Evolutionary conservation across 495 filamentous ascomycete genomes (phyloP), one percentile per base, ranked within the genome.

Genomic region (Hyaloscypha hepaticicola): DNA sequence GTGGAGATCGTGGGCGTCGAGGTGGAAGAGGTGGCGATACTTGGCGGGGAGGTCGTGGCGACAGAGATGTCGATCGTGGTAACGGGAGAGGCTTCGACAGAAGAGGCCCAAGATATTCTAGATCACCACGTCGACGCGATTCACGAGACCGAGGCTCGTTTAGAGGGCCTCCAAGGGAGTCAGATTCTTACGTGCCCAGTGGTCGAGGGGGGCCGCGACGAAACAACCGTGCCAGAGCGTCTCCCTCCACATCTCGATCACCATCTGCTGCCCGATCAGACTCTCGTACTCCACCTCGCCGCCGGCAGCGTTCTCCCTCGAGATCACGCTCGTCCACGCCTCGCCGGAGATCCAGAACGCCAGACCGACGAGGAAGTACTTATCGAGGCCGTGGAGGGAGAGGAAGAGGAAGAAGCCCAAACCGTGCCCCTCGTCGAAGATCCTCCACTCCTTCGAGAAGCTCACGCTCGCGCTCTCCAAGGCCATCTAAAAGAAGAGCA

Each of bases 11-110:
- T 58, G 79, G 81, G 26, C 77, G 81, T 61, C 73, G 80, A 16
- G 64, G 64, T 27, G 66, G 91, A 55, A 78, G 88, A 65, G 87
- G 91, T 55, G 79, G 88, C 64, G 83, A 85, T 55, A 59, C 78
- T 87, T 65, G 80, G 87, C 51, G 82, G 84, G 65, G 75, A 76
- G 5, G 73, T 75, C 53, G 75, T 75, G 81, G 65, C 61, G 60
- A 69, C 33, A 72, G 66, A 61, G 70, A 63, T 38, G 65, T 63
- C 28, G 70, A 70, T 41, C 64, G 68, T 34, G 61, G 64, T 3
- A 63, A 49, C 48, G 65, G 68, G 8, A 64, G 69, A 68, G 80
- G 74, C 22, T 76, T 77, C 63, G 78, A 79, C 31, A 71, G 77
- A 41, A 71, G 80, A 63, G 79, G 76, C 21, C 78, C 79, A 9